These are phyloP conservation scores for Ziziphus jujuba DNA, from an alignment of 306 rosid species.

Conservation along the genomic window DNA sequence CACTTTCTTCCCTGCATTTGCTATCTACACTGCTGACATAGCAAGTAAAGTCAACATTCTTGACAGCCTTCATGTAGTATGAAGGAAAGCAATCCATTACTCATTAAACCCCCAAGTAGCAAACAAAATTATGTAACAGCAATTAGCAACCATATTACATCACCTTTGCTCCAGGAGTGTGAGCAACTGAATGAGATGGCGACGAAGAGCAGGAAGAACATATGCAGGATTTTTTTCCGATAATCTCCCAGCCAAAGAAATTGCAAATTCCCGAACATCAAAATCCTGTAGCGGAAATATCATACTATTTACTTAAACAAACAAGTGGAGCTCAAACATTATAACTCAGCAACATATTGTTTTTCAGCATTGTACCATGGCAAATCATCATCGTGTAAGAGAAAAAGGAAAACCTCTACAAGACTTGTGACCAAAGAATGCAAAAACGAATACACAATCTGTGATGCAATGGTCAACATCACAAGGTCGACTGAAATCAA, in stretches of 20 bases:
- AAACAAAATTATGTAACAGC: neutral
- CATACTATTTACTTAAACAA: conserved; percentile 19
- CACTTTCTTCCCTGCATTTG: conserved; percentile 99
- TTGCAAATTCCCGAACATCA: conserved; percentile 92
- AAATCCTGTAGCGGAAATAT: conserved; percentile 62
- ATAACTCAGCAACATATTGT: neutral
- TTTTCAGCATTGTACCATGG: neutral
- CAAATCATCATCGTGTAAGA: too few species aligned
- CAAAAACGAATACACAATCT: too few species aligned
- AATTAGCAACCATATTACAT: conserved; percentile 21
- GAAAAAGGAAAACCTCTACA: too few species aligned
- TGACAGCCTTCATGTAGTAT: neutral
- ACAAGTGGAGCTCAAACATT: conserved; percentile 22
- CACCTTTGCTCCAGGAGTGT: conserved; percentile 94
- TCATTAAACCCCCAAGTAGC: neutral
- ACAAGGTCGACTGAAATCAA: too few species aligned
- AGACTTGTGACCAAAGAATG: too few species aligned
- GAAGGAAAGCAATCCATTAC: conserved; percentile 8
- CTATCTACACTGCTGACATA: conserved; percentile 92
- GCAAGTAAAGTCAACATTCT: conserved; percentile 37
- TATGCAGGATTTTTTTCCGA: conserved; percentile 98
- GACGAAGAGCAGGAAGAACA: conserved; percentile 98
- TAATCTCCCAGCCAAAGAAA: conserved; percentile 92
- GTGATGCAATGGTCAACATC: neutral
- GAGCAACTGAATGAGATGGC: conserved; percentile 92